Evolutionary conservation across 164 flowering plant genomes (phyloP).

Genomic region (Akebia trifoliata): DNA sequence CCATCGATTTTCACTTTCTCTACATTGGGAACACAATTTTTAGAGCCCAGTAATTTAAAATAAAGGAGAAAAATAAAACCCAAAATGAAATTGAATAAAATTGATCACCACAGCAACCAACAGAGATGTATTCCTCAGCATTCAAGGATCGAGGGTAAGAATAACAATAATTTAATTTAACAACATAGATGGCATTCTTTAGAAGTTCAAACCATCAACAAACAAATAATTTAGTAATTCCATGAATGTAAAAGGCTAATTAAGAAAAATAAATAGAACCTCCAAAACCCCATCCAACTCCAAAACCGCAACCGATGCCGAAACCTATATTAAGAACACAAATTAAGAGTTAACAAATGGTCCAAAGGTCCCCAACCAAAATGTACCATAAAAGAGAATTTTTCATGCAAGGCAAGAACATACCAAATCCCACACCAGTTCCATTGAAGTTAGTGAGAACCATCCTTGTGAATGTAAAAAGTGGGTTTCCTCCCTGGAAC

Average conservation of each 20-base stretch:
- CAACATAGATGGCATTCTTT: no score
- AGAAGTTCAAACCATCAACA: no score
- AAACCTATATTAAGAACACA: constrained; percentile 39
- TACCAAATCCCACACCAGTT: constrained; percentile 88
- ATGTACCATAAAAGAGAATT: neutral
- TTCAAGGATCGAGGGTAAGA: no score
- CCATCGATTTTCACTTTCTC: no score
- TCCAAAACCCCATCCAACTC: constrained; percentile 94
- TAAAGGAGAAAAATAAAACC: neutral
- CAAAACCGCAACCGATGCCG: constrained; percentile 88
- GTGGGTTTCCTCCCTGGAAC: neutral
- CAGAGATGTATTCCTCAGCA: no score
- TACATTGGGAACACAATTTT: no score
- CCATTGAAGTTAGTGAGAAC: constrained; percentile 71
- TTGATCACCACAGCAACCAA: no score
- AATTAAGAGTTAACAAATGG: neutral
- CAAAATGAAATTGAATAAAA: no score
- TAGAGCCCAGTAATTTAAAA: neutral
- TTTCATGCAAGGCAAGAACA: neutral
- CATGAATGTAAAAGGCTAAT: neutral
- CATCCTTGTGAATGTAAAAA: constrained; percentile 21
- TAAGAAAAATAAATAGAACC: constrained; percentile 34
- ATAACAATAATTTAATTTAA: no score
- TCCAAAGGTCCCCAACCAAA: neutral
- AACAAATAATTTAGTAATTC: no score